Conservation (phyloP, 2,329 filamentous ascomycete genomes). For the Ophiostoma novo-ulmi region DNA sequence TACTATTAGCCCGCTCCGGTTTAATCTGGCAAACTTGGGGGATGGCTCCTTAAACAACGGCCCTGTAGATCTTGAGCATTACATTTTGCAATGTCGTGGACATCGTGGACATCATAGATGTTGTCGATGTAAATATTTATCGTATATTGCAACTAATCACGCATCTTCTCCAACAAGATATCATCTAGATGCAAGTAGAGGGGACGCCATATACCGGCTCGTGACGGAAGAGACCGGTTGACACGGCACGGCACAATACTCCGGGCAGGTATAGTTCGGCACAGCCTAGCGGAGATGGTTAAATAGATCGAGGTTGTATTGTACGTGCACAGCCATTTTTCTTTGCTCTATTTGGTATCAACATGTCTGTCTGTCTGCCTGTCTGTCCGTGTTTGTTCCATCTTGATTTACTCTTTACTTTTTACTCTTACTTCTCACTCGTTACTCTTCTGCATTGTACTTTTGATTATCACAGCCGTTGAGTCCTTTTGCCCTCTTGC, state of each 20-base stretch:
- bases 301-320: constrained; percentile 1
- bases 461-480: neutral
- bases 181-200: neutral
- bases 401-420: neutral
- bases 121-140: neutral
- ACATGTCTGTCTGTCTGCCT: neutral
- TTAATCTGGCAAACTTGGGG: neutral
- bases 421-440: neutral
- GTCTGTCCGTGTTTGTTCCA: neutral
- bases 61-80: constrained; percentile 3
- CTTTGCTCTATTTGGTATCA: neutral
- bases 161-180: neutral
- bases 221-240: constrained; percentile 7
- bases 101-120: too few species aligned
- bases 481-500: neutral
- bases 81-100: neutral
- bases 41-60: neutral
- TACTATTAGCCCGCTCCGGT: neutral
- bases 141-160: neutral
- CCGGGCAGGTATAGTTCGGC: neutral
- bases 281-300: neutral
- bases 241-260: constrained; percentile 11
- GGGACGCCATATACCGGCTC: neutral
- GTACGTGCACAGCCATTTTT: neutral
- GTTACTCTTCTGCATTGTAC: neutral